phyloP scores from a whole-genome alignment of 1,284 basidiomycete species.

The Dichomitus squalens region DNA sequence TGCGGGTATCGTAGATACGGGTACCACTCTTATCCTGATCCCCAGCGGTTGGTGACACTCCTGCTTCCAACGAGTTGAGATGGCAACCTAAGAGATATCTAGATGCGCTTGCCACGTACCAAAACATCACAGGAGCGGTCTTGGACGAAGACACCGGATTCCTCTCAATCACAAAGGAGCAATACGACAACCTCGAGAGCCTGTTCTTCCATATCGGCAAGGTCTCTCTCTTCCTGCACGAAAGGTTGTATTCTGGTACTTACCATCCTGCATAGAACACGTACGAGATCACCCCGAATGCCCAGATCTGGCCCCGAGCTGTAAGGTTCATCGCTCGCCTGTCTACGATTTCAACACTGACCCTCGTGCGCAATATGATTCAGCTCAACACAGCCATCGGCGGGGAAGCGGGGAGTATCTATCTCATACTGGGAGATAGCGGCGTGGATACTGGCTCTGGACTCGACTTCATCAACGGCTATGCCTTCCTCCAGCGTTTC shows the following conservation, averaged over 20 bases:
- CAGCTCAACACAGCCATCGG: slow-evolving; percentile 46
- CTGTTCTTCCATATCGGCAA: slow-evolving; percentile 28
- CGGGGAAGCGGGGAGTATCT: slow-evolving; percentile 43
- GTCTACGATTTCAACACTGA: not conserved
- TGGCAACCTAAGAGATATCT: too few species aligned
- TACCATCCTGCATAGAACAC: not conserved
- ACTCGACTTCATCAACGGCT: slow-evolving; percentile 27
- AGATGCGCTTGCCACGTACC: slow-evolving; percentile 18
- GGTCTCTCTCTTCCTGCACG: slow-evolving; percentile 29
- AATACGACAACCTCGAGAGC: slow-evolving; percentile 18
- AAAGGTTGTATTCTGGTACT: not conserved
- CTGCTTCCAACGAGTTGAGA: too few species aligned
- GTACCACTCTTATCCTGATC: slow-evolving; percentile 38
- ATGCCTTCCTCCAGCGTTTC: slow-evolving; percentile 7
- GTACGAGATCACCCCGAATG: slow-evolving; percentile 14
- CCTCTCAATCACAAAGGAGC: slow-evolving; percentile 20
- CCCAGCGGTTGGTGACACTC: slow-evolving; percentile 31
- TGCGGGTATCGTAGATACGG: slow-evolving; percentile 33
- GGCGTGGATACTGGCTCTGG: slow-evolving; percentile 34
- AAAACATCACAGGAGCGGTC: slow-evolving; percentile 23
- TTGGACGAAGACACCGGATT: slow-evolving; percentile 25
- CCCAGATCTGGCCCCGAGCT: slow-evolving; percentile 14
- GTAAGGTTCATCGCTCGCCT: too few species aligned
- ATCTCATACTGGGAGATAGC: slow-evolving; percentile 46
- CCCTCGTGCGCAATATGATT: not conserved